These are phyloP conservation scores for Phoenix roebelenii DNA, from an alignment of 176 grass and related monocot species.

Conservation along the genomic window DNA sequence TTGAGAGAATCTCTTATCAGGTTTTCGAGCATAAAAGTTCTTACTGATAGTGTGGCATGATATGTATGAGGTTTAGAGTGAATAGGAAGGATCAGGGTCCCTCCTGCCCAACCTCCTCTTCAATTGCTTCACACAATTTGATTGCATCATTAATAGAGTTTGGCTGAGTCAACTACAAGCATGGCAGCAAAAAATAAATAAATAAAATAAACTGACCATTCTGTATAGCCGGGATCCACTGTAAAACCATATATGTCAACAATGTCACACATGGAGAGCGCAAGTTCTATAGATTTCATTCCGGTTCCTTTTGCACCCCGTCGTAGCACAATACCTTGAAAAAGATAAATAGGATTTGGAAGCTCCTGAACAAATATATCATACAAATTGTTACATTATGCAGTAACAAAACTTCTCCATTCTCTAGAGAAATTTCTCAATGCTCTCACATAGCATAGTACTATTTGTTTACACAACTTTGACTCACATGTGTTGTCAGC, in stretches of 20 bases:
- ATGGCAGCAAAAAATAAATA: background rate
- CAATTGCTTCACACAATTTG: too few relatives aligned
- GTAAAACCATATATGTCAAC: constrained; percentile 92
- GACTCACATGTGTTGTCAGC: background rate
- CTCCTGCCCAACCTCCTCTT: too few relatives aligned
- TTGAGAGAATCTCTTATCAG: too few relatives aligned
- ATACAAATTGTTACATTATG: constrained; percentile 11
- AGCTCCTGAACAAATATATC: constrained; percentile 54
- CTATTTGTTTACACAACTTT: constrained; percentile 1
- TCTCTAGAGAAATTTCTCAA: too few relatives aligned
- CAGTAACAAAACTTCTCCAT: too few relatives aligned
- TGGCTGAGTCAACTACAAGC: too few relatives aligned
- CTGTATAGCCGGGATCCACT: constrained; percentile 90
- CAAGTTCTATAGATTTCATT: constrained; percentile 94
- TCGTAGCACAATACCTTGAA: constrained; percentile 95
- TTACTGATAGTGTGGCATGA: too few relatives aligned
- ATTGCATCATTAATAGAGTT: too few relatives aligned
- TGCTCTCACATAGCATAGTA: background rate
- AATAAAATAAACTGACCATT: constrained; percentile 53
- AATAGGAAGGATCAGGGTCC: too few relatives aligned
- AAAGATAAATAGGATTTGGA: constrained; percentile 92
- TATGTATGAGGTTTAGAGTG: too few relatives aligned
- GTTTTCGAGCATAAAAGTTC: too few relatives aligned
- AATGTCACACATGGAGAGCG: constrained; percentile 95
- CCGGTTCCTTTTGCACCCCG: constrained; percentile 96